Evolutionary conservation across 768 basidiomycete genomes (phyloP).

Genomic region (Rhodosporidiobolus sp.): DNA sequence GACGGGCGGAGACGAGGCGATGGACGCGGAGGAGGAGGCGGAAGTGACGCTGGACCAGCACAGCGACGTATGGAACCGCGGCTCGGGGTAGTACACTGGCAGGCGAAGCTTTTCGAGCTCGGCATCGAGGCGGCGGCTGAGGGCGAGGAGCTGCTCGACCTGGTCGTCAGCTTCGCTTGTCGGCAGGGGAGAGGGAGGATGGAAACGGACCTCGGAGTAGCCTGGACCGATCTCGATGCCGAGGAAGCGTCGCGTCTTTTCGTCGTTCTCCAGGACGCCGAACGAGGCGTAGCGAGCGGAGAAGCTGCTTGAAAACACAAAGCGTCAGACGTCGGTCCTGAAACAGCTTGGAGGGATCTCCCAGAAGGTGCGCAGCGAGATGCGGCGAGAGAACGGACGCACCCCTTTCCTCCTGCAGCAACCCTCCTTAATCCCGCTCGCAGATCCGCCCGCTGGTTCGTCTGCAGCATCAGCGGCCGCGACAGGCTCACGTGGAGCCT

Average conservation of each 20-base stretch:
- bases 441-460: constrained; percentile 73
- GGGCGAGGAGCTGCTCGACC: constrained; percentile 57
- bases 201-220: constrained; percentile 62
- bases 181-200: background rate
- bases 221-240: constrained; percentile 80
- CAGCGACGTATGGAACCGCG: constrained; percentile 83
- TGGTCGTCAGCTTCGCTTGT: too few species aligned
- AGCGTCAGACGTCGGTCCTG: constrained; percentile 16
- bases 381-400: constrained; percentile 39
- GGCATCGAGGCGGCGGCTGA: constrained; percentile 61
- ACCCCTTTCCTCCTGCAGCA: constrained; percentile 57
- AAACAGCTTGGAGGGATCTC: too few species aligned
- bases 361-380: background rate
- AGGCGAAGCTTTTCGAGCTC: constrained; percentile 63
- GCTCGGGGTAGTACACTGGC: constrained; percentile 71
- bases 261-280: constrained; percentile 71
- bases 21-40: constrained; percentile 51
- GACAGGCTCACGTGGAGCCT: constrained; percentile 84
- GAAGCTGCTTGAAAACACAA: constrained; percentile 56
- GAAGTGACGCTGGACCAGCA: constrained; percentile 59
- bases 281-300: constrained; percentile 68
- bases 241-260: constrained; percentile 74
- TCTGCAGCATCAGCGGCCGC: constrained; percentile 71
- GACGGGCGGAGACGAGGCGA: too few species aligned
- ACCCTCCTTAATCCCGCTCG: constrained; percentile 60